Conservation (phyloP, 176 grass and related monocot genomes). For the Paspalum notatum region DNA sequence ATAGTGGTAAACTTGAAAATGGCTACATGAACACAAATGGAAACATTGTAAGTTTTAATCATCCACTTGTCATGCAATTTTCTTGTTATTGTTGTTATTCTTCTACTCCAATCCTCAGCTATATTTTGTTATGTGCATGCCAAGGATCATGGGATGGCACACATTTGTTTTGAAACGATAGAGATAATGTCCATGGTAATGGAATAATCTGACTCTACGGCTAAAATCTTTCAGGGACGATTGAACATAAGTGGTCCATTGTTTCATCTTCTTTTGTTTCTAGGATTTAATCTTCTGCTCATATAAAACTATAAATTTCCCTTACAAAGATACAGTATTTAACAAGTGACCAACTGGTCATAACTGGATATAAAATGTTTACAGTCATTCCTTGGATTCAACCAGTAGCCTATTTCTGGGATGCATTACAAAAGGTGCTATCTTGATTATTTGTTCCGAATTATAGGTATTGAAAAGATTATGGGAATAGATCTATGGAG, state of each 20-base stretch:
- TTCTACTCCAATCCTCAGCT: not conserved
- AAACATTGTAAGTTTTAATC: constrained; percentile 58
- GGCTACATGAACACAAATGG: constrained; percentile 62
- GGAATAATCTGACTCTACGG: not conserved
- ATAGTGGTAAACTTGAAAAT: constrained; percentile 66
- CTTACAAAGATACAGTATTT: not conserved
- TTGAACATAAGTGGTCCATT: constrained; percentile 24
- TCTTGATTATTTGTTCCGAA: not conserved
- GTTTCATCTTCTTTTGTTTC: constrained; percentile 28
- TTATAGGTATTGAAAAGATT: not conserved
- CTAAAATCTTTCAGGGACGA: not conserved
- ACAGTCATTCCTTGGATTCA: not conserved
- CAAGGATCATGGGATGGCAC: not conserved
- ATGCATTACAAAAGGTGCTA: constrained; percentile 18
- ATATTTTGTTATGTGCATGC: constrained; percentile 12
- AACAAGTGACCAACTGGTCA: not conserved
- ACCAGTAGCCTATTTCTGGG: not conserved
- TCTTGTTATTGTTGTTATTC: constrained; percentile 24
- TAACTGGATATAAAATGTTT: not conserved
- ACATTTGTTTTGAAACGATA: not conserved
- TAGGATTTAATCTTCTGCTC: constrained; percentile 27
- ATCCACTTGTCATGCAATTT: constrained; percentile 1
- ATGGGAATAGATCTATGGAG: not conserved
- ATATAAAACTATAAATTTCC: not conserved
- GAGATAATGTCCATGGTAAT: not conserved